These are phyloP conservation scores for Ogataea methanolica DNA, from an alignment of 805 yeast species.

Conservation along the genomic window DNA sequence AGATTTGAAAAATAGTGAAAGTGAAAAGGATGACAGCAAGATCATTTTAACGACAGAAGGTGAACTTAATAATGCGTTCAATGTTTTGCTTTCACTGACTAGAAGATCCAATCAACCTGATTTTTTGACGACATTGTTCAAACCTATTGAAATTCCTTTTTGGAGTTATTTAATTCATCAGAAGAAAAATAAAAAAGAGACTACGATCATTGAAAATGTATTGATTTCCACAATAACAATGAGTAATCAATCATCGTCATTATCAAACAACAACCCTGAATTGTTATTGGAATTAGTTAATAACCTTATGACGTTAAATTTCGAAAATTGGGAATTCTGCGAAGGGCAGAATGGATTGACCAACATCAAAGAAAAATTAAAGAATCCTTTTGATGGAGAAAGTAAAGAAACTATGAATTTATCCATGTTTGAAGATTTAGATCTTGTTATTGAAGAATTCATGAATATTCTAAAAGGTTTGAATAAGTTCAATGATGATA, in stretches of 20 bases:
- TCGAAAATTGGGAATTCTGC: slow-evolving; percentile 36
- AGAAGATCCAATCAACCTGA: slow-evolving; percentile 36
- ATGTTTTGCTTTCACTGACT: slow-evolving; percentile 60
- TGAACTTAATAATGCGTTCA: slow-evolving; percentile 55
- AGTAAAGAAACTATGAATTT: slow-evolving; percentile 2
- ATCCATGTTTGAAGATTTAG: slow-evolving; percentile 37
- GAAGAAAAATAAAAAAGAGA: slow-evolving; percentile 26
- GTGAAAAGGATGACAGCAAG: slow-evolving; percentile 26
- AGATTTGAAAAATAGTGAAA: slow-evolving; percentile 9
- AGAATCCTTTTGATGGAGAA: not conserved
- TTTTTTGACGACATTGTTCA: slow-evolving; percentile 30
- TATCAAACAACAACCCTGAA: slow-evolving; percentile 2
- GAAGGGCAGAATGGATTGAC: slow-evolving; percentile 36
- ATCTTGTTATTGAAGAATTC: slow-evolving; percentile 35
- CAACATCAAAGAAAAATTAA: slow-evolving; percentile 19
- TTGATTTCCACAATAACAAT: slow-evolving; percentile 29
- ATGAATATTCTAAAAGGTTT: slow-evolving; percentile 24
- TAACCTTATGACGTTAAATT: slow-evolving; percentile 23
- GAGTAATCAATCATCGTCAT: slow-evolving; percentile 4
- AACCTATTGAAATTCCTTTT: slow-evolving; percentile 25
- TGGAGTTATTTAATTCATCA: slow-evolving; percentile 46
- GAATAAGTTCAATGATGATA: slow-evolving; percentile 42
- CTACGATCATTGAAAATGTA: slow-evolving; percentile 33
- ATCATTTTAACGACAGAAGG: slow-evolving; percentile 40
- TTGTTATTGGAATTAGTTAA: slow-evolving; percentile 12